Conservation (phyloP, 164 flowering plant genomes). For the Brasenia schreberi region DNA sequence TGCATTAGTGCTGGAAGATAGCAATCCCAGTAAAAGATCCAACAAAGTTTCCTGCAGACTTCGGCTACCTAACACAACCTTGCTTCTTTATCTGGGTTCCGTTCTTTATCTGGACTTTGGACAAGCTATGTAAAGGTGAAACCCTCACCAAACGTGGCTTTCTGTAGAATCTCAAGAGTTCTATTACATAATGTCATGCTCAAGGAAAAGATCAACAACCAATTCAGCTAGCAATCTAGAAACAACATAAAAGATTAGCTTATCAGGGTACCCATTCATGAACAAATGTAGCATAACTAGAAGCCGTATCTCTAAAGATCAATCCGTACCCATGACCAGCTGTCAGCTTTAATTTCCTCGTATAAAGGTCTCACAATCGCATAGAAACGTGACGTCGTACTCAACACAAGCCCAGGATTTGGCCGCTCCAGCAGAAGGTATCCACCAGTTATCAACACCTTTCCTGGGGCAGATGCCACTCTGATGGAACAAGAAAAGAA, state of each 20-base stretch:
- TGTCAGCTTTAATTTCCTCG: constrained; percentile 42
- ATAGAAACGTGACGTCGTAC: constrained; percentile 83
- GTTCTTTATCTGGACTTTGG: no score
- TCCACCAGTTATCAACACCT: constrained; percentile 95
- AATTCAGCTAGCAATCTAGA: background rate
- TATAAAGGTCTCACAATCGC: constrained; percentile 75
- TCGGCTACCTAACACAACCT: no score
- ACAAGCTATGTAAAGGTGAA: no score
- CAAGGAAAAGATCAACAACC: no score
- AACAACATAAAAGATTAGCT: background rate
- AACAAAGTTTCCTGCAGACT: no score
- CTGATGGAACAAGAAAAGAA: constrained; percentile 17
- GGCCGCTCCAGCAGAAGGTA: constrained; percentile 91
- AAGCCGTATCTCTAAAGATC: background rate
- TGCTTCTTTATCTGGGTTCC: no score
- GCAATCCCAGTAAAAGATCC: no score
- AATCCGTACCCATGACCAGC: constrained; percentile 69
- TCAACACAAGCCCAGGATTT: constrained; percentile 83
- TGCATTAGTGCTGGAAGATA: no score
- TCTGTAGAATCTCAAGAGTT: no score
- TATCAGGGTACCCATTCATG: background rate
- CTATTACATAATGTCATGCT: no score
- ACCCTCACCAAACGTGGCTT: no score
- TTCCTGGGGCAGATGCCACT: constrained; percentile 96
- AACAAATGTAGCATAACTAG: no score